Base-by-base conservation (phyloP, 2,329 filamentous ascomycete species). In the Venturia effusa region DNA sequence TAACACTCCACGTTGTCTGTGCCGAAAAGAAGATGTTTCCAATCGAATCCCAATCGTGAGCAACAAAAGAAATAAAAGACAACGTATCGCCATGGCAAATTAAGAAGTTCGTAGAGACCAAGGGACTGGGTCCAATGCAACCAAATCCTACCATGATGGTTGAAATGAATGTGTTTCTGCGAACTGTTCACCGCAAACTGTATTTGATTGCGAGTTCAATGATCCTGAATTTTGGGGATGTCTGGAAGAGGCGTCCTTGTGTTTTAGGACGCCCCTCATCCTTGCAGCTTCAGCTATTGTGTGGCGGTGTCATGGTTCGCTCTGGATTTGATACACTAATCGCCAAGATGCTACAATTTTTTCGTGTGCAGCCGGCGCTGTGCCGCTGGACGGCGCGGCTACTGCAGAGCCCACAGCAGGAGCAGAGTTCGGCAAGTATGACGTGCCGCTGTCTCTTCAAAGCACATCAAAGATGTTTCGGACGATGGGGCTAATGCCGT, bases 401-500 rank as follows among this genome's bases (percentile, higher is more conserved):
- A 15, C 51, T 57, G 30, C 15, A 34, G 27, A 17, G n/a, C 34
- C 51, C 27, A n/a, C 17, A 22, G n/a, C 7, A 22, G 15, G 51
- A 34, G 51, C 27, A 24, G 10, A 8, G n/a, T 55, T 4, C 3
- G 51, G 51, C 51, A 19, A 34, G 30, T 17, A 34, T 57, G 51
- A 57, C 51, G 51, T n/a, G 27, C 17, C 17, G 13, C 4, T 57
- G 27, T 57, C 51, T n/a, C 22, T 59, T 81, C 80, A 92, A 74
- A 92, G 78, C 61, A 91, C 79, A 70, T 92, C 88, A 72, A 90
- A 87, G 70, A 93, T 93, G 65, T 87, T 92, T 64, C 89, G 81
- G 61, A 86, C 84, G 66, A 93, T 92, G 3, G 89, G 88, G 65
- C 84, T 85, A 72, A 88, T 87, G 45, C 89, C 88, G 70, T 83